Evolutionary conservation across 257 asterid species (phyloP).

Genomic region (Fraxinus cuspidata): DNA sequence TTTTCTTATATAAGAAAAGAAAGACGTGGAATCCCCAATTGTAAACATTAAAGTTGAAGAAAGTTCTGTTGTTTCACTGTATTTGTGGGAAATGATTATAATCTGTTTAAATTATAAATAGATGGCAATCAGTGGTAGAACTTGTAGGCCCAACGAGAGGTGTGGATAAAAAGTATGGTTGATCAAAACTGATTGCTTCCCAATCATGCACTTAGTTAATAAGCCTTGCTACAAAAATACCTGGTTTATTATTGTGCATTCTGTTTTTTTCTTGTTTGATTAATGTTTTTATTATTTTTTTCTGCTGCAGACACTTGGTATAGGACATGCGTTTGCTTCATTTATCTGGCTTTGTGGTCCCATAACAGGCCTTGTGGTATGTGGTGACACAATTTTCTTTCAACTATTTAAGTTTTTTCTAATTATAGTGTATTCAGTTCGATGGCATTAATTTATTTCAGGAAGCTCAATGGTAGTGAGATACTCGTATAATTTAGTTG

Average conservation of each 20-base stretch:
- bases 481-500: conserved; percentile 16
- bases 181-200: too few relatives aligned
- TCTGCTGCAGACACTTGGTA: conserved; percentile 92
- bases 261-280: conserved; percentile 15
- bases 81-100: background rate
- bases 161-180: too few relatives aligned
- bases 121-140: too few relatives aligned
- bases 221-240: background rate
- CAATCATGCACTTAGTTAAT: background rate
- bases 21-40: background rate
- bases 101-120: too few relatives aligned
- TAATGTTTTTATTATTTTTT: conserved; percentile 31
- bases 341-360: conserved; percentile 99
- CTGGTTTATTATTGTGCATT: conserved; percentile 12
- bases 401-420: background rate
- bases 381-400: conserved; percentile 30
- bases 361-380: conserved; percentile 97
- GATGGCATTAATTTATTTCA: conserved; percentile 6
- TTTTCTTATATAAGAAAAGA: background rate
- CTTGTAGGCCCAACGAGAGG: too few relatives aligned
- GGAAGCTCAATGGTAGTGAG: conserved; percentile 20
- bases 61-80: background rate
- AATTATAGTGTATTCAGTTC: background rate
- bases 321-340: conserved; percentile 93
- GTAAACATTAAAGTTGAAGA: background rate